These are phyloP conservation scores for Crithidia acanthocephali DNA, from an alignment of 208 protist species.

Conservation along the genomic window DNA sequence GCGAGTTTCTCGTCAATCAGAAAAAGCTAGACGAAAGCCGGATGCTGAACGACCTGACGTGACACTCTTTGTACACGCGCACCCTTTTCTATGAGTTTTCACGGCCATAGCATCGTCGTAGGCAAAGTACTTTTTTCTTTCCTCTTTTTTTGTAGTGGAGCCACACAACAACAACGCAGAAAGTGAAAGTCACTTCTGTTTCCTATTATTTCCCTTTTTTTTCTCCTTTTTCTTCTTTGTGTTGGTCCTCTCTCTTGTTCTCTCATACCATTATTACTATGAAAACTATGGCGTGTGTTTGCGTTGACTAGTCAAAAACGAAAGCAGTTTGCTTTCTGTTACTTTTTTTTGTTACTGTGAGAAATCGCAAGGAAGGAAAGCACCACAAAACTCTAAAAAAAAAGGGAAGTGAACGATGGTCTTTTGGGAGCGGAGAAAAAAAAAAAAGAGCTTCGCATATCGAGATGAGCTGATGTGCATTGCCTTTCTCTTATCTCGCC, in stretches of 20 bases:
- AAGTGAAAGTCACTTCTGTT: neutral
- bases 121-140: neutral
- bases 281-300: neutral
- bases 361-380: neutral
- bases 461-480: no score
- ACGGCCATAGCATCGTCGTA: neutral
- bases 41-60: no score
- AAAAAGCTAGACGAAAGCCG: no score
- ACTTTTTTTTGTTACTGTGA: no score
- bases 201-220: neutral
- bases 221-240: conserved; percentile 13
- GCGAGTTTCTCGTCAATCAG: no score
- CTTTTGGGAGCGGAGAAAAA: no score
- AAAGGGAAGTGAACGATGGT: no score
- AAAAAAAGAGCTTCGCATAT: no score
- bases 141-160: neutral
- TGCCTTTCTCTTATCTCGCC: no score
- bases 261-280: neutral
- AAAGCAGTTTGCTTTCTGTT: neutral
- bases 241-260: neutral
- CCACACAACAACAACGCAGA: neutral
- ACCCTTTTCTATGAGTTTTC: neutral
- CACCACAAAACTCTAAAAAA: neutral
- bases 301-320: conserved; percentile 4
- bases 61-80: no score